Percentiles rank a stretch among this genome's conserved stretches.
Evolutionary conservation across 2,329 filamentous ascomycete genomes (phyloP).

Genomic region (Monilinia vaccinii-corymbosi): DNA sequence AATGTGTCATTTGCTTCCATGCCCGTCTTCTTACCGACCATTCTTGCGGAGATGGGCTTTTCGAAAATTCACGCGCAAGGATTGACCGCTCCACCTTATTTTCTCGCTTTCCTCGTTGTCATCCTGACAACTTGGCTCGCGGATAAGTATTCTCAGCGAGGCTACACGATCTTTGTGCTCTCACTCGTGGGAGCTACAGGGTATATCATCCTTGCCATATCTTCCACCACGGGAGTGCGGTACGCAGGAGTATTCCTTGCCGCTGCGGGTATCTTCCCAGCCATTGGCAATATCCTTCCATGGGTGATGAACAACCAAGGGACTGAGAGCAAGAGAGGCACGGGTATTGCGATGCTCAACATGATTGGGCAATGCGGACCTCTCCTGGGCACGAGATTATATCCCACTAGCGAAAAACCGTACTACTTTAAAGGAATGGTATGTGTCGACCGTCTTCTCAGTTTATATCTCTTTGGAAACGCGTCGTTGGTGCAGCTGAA

Average conservation of each 20-base stretch:
- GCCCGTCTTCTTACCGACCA: slow-evolving; percentile 55
- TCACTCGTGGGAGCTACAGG: slow-evolving; percentile 51
- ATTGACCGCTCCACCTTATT: slow-evolving; percentile 62
- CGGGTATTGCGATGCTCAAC: slow-evolving; percentile 56
- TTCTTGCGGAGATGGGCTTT: slow-evolving; percentile 61
- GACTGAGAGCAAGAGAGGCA: slow-evolving; percentile 56
- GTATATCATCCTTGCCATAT: slow-evolving; percentile 51
- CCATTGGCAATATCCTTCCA: slow-evolving; percentile 61
- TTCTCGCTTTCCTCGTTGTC: slow-evolving; percentile 55
- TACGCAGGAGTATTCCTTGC: slow-evolving; percentile 44
- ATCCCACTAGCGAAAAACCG: slow-evolving; percentile 40
- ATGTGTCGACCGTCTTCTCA: not conserved
- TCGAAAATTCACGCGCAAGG: slow-evolving; percentile 59
- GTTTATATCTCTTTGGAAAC: not conserved
- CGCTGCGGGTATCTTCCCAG: slow-evolving; percentile 55
- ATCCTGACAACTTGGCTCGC: slow-evolving; percentile 53
- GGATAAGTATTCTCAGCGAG: slow-evolving; percentile 58
- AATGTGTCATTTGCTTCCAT: slow-evolving; percentile 58
- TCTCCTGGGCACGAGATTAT: slow-evolving; percentile 54
- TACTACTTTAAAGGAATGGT: slow-evolving; percentile 44
- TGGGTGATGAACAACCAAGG: slow-evolving; percentile 65
- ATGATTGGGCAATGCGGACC: slow-evolving; percentile 58
- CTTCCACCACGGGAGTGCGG: slow-evolving; percentile 35
- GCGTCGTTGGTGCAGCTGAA: not conserved
- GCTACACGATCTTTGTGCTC: slow-evolving; percentile 46